These are phyloP conservation scores for Pythium monospermum DNA, from an alignment of 352 stramenopile genomes.

Conservation along the genomic window DNA sequence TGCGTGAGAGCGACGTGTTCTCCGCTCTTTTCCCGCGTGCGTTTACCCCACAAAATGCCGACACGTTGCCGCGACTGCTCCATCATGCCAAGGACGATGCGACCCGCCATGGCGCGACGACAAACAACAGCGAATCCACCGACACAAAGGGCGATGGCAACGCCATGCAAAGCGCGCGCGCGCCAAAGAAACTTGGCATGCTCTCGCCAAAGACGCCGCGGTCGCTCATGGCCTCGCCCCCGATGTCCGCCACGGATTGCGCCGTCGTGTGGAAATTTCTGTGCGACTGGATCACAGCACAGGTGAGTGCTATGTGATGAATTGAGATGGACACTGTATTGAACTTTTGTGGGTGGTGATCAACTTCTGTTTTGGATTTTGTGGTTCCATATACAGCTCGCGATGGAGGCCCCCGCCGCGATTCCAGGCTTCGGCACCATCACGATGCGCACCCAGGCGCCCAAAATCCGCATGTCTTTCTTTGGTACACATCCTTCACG, in stretches of 20 bases:
- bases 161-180: neutral
- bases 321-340: neutral
- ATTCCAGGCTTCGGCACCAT: constrained; percentile 70
- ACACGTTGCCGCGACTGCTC: constrained; percentile 11
- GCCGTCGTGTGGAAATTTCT: constrained; percentile 62
- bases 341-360: neutral
- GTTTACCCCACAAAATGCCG: constrained; percentile 9
- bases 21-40: constrained; percentile 24
- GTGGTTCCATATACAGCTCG: too few relatives aligned
- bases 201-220: constrained; percentile 42
- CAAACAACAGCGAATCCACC: neutral
- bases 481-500: constrained; percentile 42
- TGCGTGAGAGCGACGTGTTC: constrained; percentile 48
- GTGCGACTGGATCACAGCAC: constrained; percentile 61
- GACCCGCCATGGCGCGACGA: neutral
- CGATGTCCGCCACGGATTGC: constrained; percentile 48
- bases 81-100: neutral
- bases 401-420: constrained; percentile 58
- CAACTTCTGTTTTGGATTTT: too few relatives aligned
- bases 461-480: constrained; percentile 52
- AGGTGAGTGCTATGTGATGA: constrained; percentile 18
- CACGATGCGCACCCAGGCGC: constrained; percentile 36
- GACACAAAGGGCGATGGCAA: neutral
- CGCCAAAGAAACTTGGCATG: constrained; percentile 17
- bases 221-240: constrained; percentile 37